Evolutionary conservation across 75 land plant species (phyloP).

Genomic region (Selaginella tamariscina): DNA sequence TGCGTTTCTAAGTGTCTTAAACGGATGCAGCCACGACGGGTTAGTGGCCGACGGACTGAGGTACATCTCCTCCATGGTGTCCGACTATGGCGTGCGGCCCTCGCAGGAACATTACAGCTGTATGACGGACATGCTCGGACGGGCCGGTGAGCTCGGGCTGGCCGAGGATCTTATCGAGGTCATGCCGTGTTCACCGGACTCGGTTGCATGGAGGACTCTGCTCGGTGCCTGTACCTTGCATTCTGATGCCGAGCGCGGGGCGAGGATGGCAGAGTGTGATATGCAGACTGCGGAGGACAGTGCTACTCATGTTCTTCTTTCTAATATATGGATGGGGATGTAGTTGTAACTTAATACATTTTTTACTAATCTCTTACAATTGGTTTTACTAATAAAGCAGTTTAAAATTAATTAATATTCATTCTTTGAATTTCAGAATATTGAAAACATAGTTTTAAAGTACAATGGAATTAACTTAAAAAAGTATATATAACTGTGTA

Average conservation of each 20-base stretch:
- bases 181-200: slow-evolving; percentile 20
- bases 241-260: slow-evolving; percentile 17
- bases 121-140: slow-evolving; percentile 29
- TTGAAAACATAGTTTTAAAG: too few species aligned
- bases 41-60: slow-evolving; percentile 19
- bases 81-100: slow-evolving; percentile 1
- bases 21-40: slow-evolving; percentile 16
- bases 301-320: background rate
- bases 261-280: background rate
- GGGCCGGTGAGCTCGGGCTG: slow-evolving; percentile 20
- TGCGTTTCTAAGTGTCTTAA: background rate
- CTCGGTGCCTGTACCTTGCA: slow-evolving; percentile 17
- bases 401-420: too few species aligned
- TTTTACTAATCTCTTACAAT: too few species aligned
- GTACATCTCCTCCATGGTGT: slow-evolving; percentile 12
- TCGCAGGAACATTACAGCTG: slow-evolving; percentile 24
- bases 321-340: background rate
- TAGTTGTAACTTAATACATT: too few species aligned
- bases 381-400: too few species aligned
- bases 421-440: too few species aligned
- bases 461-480: too few species aligned
- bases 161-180: slow-evolving; percentile 16
- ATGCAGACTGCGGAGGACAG: background rate
- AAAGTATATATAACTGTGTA: too few species aligned
- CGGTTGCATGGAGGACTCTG: slow-evolving; percentile 19